Conservation (phyloP, 257 asterid species). For the Nicotiana paniculata region DNA sequence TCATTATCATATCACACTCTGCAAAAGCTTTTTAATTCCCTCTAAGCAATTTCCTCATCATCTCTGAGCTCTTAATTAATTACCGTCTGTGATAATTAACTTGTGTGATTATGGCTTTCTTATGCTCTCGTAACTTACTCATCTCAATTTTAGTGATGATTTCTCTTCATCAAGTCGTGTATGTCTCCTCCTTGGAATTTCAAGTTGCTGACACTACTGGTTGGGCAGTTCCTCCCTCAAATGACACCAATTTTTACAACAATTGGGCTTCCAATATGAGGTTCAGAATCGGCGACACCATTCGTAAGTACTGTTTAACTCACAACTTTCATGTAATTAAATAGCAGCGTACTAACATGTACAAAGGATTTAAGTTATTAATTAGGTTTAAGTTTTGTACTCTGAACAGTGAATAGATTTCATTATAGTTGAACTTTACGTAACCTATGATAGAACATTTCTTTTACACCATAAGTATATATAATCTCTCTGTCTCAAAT, state of each 20-base stretch:
- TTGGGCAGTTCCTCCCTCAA: conserved; percentile 50
- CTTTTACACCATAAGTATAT: neutral
- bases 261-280: conserved; percentile 63
- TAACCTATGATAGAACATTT: neutral
- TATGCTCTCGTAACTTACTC: neutral
- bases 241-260: conserved; percentile 34
- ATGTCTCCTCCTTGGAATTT: conserved; percentile 33
- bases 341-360: neutral
- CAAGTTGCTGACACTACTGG: conserved; percentile 50
- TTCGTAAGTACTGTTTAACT: conserved; percentile 40
- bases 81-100: neutral
- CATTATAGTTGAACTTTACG: neutral
- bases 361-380: neutral
- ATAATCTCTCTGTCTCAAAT: too few relatives aligned
- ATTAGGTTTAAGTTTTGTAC: neutral
- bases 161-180: conserved; percentile 5
- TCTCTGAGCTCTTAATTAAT: neutral
- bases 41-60: neutral
- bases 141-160: conserved; percentile 1
- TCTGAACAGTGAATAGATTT: neutral
- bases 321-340: neutral
- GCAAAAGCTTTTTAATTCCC: neutral
- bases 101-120: conserved; percentile 1
- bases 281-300: conserved; percentile 48
- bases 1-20: too few relatives aligned